Evolutionary conservation across 2,329 filamentous ascomycete species (phyloP).

Genomic region (Bipolaris bicolor): DNA sequence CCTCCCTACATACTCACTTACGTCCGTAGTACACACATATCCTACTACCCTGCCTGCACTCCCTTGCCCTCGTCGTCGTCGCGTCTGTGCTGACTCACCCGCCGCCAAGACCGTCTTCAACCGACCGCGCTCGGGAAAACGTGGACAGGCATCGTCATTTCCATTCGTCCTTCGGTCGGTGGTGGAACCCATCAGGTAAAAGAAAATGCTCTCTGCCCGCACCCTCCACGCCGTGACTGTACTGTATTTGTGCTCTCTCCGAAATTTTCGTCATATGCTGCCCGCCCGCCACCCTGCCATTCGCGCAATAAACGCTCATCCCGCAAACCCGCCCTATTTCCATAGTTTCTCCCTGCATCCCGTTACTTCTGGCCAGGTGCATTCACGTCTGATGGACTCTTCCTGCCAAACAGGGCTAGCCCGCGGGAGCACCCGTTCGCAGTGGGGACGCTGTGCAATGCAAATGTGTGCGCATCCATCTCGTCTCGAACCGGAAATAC

Average conservation of each 20-base stretch:
- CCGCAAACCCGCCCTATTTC: neutral
- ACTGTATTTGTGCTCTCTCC: neutral
- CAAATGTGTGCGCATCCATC: constrained; percentile 13
- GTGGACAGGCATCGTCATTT: constrained; percentile 27
- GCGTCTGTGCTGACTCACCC: neutral
- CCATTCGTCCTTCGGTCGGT: constrained; percentile 9
- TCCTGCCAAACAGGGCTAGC: constrained; percentile 21
- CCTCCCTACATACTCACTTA: too few species aligned
- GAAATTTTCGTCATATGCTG: neutral
- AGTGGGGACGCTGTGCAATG: constrained; percentile 9
- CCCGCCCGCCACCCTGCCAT: neutral
- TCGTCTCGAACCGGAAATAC: constrained; percentile 12
- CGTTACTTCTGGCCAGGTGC: neutral
- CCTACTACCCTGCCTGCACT: too few species aligned
- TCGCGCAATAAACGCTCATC: too few species aligned
- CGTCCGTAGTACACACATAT: too few species aligned
- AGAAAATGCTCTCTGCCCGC: neutral
- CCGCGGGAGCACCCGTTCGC: constrained; percentile 30
- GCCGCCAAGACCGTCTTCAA: constrained; percentile 17
- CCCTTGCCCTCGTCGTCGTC: neutral
- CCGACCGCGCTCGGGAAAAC: constrained; percentile 15
- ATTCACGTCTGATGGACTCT: neutral
- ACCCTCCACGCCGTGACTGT: constrained; percentile 8
- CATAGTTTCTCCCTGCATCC: neutral
- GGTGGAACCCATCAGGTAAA: constrained; percentile 25